Evolutionary conservation across 2,329 filamentous ascomycete species (phyloP), one percentile per base, ranked within the genome.

Genomic region (Pezicula carpinea): DNA sequence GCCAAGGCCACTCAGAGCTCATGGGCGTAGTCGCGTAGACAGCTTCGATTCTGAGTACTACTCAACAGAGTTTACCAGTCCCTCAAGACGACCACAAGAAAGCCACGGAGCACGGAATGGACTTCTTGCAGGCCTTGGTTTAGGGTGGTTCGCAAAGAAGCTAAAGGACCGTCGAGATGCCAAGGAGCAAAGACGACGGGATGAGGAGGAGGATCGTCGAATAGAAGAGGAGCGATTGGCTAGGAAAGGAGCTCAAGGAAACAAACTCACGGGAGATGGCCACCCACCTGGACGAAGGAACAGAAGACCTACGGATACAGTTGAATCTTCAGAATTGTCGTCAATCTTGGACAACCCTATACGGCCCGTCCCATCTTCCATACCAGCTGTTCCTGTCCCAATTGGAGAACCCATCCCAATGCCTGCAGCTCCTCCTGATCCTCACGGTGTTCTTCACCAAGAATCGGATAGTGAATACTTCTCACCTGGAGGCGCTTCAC

Each of bases 251-350:
- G 44, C 69, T 66, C 50, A 73, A 72, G 51, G 74, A 76, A 49
- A 63, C 69, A 74, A 74, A 56, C 89, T 80, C 51, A 89, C 85
- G 2, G 85, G 80, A 22, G 87, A 90, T 61, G 83, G 83, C 21
- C 72, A 76, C 50, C 74, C 78, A 2, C 64, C 70, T 0, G 67
- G 75, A 40, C 68, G 66, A 32, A 61, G 52, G 19, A 42, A 48
- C n/a, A 44, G 55, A 53, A 47, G 52, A 42, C 38, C 39, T 17
- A 58, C 57, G 32, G 38, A 23, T 7, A 44, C 54, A 36, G 40
- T 44, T 26, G 42, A 55, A 19, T 58, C 61, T 6, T 64, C 62
- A 6, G 56, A 63, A 34, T 48, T 64, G 11, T 59, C 56, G 7
- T 62, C 61, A 17, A 53, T 62, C 11, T 55, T 61, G 7, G 52